Evolutionary conservation across 2,329 filamentous ascomycete genomes (phyloP), one percentile per base, ranked within the genome.

Genomic region (Calonectria honghensis): DNA sequence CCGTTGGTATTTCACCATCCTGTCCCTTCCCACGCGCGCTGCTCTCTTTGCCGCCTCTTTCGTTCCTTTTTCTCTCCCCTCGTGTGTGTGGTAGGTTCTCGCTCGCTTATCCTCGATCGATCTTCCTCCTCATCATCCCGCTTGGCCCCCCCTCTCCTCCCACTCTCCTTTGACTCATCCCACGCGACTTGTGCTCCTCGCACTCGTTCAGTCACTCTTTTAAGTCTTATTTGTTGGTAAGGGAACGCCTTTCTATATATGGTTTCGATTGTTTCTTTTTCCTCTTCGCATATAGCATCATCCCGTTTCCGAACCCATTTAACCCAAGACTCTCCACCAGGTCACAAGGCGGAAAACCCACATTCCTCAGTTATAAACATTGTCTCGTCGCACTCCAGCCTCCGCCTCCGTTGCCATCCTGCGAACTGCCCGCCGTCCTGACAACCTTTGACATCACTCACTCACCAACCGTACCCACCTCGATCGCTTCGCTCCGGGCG

Each of bases 211-310:
- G 50, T 64, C 35, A 35, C 50, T 69, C 35, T 35, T 71, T 63
- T 63, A 66, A 70, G 77, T 79, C 74, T n/a, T 71, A 63, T 24
- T 75, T 77, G 70, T 76, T 68, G 72, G 79, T 73, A 78, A 79
- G 50, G 73, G 75, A 69, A 63, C 57, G 24, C 29, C 45, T 16
- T 57, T 57, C 65, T 57, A 57, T 57, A n/a, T 29, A 52, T 45
- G 13, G 14, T 29, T 27, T 45, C 27, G 20, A 48, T 39, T 41
- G 20, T 29, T 66, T 51, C 59, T 35, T n/a, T 32, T 45, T 66
- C 16, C 45, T 45, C 61, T 32, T 48, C 41, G 45, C 27, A 45
- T 50, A 65, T 50, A 48, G 45, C n/a, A 65, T 50, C 37, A 65
- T 35, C 45, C 35, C 50, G 32, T 52, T 51, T 39, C 29, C n/a